Conservation (phyloP, 495 filamentous ascomycete species). For the Tuber magnatum region DNA sequence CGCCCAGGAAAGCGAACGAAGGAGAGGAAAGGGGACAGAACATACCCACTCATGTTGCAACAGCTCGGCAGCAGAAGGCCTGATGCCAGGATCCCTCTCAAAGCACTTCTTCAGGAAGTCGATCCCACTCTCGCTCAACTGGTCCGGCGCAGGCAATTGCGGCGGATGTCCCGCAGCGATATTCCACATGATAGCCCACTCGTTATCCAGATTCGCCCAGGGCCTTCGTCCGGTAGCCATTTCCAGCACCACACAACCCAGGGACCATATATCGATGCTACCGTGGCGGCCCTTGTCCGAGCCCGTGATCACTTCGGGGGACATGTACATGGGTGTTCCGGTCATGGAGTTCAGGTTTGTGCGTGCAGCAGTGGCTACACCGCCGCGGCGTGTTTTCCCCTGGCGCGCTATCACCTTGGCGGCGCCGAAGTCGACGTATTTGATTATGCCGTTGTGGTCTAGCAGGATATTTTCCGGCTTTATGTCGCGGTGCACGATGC, state of each 20-base stretch:
- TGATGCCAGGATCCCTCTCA: constrained; percentile 68
- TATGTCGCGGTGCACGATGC: constrained; percentile 93
- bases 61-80: constrained; percentile 78
- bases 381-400: constrained; percentile 69
- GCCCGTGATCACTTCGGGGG: constrained; percentile 93
- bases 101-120: constrained; percentile 88
- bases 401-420: constrained; percentile 95
- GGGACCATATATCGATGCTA: constrained; percentile 94
- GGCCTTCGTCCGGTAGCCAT: constrained; percentile 94
- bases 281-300: constrained; percentile 65
- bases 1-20: not conserved
- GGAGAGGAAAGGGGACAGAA: constrained; percentile 3
- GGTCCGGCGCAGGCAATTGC: constrained; percentile 69
- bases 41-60: constrained; percentile 94
- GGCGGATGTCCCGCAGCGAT: constrained; percentile 94
- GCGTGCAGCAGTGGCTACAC: constrained; percentile 50
- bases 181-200: constrained; percentile 99
- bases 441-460: constrained; percentile 95
- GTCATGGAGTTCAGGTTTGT: constrained; percentile 83
- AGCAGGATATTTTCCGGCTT: constrained; percentile 97
- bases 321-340: constrained; percentile 99
- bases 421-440: constrained; percentile 97
- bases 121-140: constrained; percentile 74
- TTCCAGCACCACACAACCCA: constrained; percentile 93
- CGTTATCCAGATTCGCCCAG: constrained; percentile 96